Conservation (phyloP, 345 rosid genomes). For the Carallia pectinifolia region DNA sequence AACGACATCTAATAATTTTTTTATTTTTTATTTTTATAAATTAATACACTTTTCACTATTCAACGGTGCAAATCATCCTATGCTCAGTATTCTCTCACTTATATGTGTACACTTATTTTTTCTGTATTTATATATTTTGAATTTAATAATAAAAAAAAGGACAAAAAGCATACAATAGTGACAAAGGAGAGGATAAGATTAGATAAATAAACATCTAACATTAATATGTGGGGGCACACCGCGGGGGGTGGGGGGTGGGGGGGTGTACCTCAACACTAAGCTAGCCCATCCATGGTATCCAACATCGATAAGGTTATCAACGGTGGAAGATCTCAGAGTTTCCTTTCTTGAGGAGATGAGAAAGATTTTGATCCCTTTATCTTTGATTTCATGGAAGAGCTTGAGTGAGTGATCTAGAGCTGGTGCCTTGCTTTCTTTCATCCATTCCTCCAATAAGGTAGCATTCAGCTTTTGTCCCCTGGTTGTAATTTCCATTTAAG, state of each 20-base stretch:
- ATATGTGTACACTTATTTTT: no score
- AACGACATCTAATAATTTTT: no score
- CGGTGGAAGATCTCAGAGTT: constrained; percentile 66
- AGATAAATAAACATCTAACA: background rate
- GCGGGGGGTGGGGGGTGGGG: no score
- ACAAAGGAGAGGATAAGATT: background rate
- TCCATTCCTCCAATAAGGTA: constrained; percentile 62
- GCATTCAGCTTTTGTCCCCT: constrained; percentile 69
- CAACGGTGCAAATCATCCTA: no score
- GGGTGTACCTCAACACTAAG: constrained; percentile 58
- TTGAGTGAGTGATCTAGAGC: constrained; percentile 49
- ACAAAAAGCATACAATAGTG: background rate
- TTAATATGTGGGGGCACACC: no score
- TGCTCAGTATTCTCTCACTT: no score
- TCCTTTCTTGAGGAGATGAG: constrained; percentile 78
- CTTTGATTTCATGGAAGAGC: constrained; percentile 59
- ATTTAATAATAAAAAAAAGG: background rate
- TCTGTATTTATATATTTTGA: no score
- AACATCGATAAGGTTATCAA: constrained; percentile 67
- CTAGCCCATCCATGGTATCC: constrained; percentile 87
- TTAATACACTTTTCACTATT: no score
- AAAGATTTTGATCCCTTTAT: constrained; percentile 66
- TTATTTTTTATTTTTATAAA: no score
- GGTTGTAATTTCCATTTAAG: constrained; percentile 9
- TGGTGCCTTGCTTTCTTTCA: constrained; percentile 57